Percentiles rank a stretch among this genome's conserved stretches.
Conservation (phyloP, 306 rosid genomes). For the Prunus mume region DNA sequence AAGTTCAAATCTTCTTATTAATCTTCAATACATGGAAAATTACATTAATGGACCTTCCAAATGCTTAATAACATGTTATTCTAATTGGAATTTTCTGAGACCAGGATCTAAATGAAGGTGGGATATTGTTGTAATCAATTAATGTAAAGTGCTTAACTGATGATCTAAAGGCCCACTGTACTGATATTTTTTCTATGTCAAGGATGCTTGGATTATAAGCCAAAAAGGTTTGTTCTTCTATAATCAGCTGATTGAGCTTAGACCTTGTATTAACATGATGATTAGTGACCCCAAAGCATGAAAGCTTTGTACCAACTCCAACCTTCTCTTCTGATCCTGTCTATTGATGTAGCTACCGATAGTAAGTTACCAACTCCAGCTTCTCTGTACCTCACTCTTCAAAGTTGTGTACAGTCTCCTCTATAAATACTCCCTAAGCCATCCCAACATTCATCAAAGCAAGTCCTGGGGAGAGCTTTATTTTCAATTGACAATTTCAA, state of each 20-base stretch:
- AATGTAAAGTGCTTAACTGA: not conserved
- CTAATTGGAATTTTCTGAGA: too few species aligned
- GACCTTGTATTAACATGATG: not conserved
- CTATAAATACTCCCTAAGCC: slow-evolving; percentile 38
- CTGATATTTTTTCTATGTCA: not conserved
- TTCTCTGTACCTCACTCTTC: slow-evolving; percentile 6
- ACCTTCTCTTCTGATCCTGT: slow-evolving; percentile 7
- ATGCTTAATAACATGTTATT: too few species aligned
- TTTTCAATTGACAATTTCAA: not conserved
- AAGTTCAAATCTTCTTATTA: too few species aligned
- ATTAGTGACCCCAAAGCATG: slow-evolving; percentile 7
- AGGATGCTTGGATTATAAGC: not conserved
- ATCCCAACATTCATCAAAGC: slow-evolving; percentile 24
- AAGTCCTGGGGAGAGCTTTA: not conserved
- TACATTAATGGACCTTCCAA: too few species aligned
- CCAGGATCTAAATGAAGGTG: not conserved
- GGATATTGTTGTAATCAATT: not conserved
- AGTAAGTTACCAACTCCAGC: slow-evolving; percentile 24
- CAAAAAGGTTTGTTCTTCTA: not conserved
- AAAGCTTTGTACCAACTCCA: slow-evolving; percentile 39
- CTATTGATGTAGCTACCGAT: slow-evolving; percentile 10
- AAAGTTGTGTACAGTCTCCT: slow-evolving; percentile 11
- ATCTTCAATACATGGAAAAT: too few species aligned
- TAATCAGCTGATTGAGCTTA: slow-evolving; percentile 3
- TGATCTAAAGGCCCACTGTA: not conserved